Evolutionary conservation across 352 stramenopile species (phyloP), one percentile per base, ranked within the genome.

Genomic region (Phytophthora pisi): DNA sequence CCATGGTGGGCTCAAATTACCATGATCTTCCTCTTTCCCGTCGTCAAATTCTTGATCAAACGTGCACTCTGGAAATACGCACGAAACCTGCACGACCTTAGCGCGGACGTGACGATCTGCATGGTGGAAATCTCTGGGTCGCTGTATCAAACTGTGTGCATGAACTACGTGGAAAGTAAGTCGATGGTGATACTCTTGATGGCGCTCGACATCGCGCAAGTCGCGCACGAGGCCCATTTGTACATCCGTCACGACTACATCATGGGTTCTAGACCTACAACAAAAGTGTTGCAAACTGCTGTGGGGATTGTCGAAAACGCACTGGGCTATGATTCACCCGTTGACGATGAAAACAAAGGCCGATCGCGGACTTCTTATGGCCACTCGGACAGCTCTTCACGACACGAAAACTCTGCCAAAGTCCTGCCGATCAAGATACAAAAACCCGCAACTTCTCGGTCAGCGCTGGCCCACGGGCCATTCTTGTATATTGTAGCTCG

Each of bases 91-190:
- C 50, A 64, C 38, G 69, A 77, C 30, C 66, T 77, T 36, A 64
- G 54, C 10, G 61, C 51, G 16, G 69, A 66, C 30, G 65, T 74
- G 36, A 73, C 59, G 0, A 54, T 77, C 26, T 76, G 64, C 58
- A 63, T 72, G 54, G 56, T 67, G 18, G 64, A 77, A 38, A 73
- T 77, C 59, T 68, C 60, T 0, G 51, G 69, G 2, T 70, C 69
- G 45, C 65, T 77, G 23, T 77, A 71, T 34, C 55, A 74, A 51
- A 77, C 59, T 2, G 52, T 66, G 7, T 75, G 55, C 40, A 55
- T 75, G 61, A 61, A 75, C 34, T 65, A 67, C 46, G 64, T 72
- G 20, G 24, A 51, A 34, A 65, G 4, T 13, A 51, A 26, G 0
- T 3, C 58, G 1, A 72, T 68, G 51, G 58, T 50, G 24, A 2